A percentile compares a stretch with the other conserved stretches of the same genome.
Evolutionary conservation across 2,329 filamentous ascomycete genomes (phyloP).

Genomic region (Penicillium verrucosum): DNA sequence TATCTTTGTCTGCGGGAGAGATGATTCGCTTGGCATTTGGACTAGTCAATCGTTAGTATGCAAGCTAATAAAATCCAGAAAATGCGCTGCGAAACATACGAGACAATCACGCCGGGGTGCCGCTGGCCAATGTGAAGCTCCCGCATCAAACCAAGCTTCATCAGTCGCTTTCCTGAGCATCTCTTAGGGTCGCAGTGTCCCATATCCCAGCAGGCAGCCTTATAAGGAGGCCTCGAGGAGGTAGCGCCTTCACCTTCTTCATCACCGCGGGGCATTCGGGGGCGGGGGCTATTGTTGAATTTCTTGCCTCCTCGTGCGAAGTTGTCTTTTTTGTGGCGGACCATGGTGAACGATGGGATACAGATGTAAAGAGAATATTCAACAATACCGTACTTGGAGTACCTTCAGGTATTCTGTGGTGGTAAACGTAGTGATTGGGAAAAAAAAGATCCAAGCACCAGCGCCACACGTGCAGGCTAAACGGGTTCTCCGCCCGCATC

Average conservation of each 20-base stretch:
- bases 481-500: constrained; percentile 21
- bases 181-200: constrained; percentile 96
- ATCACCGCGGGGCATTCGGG: constrained; percentile 47
- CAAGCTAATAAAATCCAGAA: neutral
- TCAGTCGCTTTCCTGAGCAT: constrained; percentile 92
- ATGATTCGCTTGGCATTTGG: constrained; percentile 87
- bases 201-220: constrained; percentile 96
- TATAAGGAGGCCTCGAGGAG: constrained; percentile 58
- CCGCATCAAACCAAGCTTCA: constrained; percentile 89
- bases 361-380: neutral
- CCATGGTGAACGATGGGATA: constrained; percentile 55
- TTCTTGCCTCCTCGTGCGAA: constrained; percentile 71
- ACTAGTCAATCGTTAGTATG: constrained; percentile 25
- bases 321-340: constrained; percentile 92
- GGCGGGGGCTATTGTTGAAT: constrained; percentile 58
- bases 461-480: constrained; percentile 29
- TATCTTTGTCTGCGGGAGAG: constrained; percentile 74
- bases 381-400: neutral
- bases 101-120: constrained; percentile 87
- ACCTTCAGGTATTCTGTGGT: neutral
- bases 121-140: constrained; percentile 89
- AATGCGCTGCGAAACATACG: constrained; percentile 43
- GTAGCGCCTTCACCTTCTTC: constrained; percentile 37
- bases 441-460: constrained; percentile 15
- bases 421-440: constrained; percentile 4